These are phyloP conservation scores for Debaryomyces psychrophilus DNA, from an alignment of 1,139 yeast genomes.

Conservation along the genomic window DNA sequence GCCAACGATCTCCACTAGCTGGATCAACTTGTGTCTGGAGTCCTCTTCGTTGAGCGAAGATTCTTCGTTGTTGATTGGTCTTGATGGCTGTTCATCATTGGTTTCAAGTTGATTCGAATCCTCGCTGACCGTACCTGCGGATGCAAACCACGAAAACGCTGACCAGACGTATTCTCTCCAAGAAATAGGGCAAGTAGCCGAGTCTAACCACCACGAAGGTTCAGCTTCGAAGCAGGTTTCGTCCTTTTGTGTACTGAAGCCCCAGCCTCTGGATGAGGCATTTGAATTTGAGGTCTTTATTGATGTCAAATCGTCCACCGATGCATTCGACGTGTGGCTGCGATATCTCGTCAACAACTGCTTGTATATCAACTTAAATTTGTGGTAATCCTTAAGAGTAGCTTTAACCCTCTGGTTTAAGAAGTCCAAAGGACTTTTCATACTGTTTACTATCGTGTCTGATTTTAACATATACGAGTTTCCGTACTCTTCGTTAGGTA, in stretches of 20 bases:
- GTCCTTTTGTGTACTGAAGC: neutral
- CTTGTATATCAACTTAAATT: conserved; percentile 39
- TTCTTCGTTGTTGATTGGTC: conserved; percentile 11
- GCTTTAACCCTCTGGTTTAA: conserved; percentile 25
- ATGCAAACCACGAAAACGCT: conserved; percentile 83
- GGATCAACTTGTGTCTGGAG: conserved; percentile 17
- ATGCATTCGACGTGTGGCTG: conserved; percentile 12
- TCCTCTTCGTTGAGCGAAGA: conserved; percentile 12
- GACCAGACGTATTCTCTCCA: conserved; percentile 71
- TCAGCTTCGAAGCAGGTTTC: conserved; percentile 19
- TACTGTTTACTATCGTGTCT: conserved; percentile 13
- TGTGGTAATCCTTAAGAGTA: conserved; percentile 41
- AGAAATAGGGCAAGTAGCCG: conserved; percentile 55
- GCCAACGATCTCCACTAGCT: conserved; percentile 49
- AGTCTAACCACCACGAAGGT: conserved; percentile 49
- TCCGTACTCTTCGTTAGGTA: conserved; percentile 26
- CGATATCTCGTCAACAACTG: conserved; percentile 21
- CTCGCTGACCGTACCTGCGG: conserved; percentile 64
- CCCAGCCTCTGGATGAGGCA: conserved; percentile 5
- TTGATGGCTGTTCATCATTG: conserved; percentile 8
- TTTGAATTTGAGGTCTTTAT: conserved; percentile 25
- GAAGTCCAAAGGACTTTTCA: conserved; percentile 8
- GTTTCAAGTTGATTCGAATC: conserved; percentile 10
- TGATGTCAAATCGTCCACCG: conserved; percentile 29
- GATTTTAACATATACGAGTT: conserved; percentile 16